Evolutionary conservation across 352 stramenopile genomes (phyloP), one percentile per base, ranked within the genome.

Genomic region (Phytophthora ohioensis): DNA sequence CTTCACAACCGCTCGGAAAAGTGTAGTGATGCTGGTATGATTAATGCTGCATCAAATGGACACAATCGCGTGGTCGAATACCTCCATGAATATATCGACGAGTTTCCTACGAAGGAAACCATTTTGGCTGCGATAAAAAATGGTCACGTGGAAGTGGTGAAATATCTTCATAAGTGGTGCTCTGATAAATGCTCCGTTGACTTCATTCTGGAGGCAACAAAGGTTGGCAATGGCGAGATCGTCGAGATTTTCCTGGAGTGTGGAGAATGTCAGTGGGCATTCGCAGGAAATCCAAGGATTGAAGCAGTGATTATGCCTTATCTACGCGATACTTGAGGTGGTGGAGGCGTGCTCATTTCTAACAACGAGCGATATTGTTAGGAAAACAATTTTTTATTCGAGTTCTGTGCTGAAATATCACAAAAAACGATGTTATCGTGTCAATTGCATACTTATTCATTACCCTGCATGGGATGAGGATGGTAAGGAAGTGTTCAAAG

Each of bases 21-120:
- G 11, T 52, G 38, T 7, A 38, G n/a, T 49, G n/a, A 13, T 3
- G 43, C 43, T 21, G 41, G 10, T 46, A 46, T 79, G 51, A 21
- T 59, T 7, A 64, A 53, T 9, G 62, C 67, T 6, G 67, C 61
- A 7, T 60, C 46, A 30, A 71, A 67, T 21, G 72, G 68, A 13
- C 57, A 69, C 7, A 5, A 74, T 17, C 42, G 71, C 32, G 38
- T 76, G 1, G 59, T 79, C 31, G 52, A 71, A 38, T 80, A 67
- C 36, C 11, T 45, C 9, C 9, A 15, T 8, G 13, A 42, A 8
- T 8, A 42, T 8, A 12, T 42, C 36, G 36, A 42, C 3, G 9
- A 42, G 13, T 8, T 42, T 3, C 9, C 5, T 42, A 70, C 59
- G 35, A 64, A 59, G 11, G 38, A 49, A 54, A 53, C 66, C 3